A percentile compares a stretch with the other conserved stretches of the same genome.
These are phyloP conservation scores for Cyberlindnera euphorbiae DNA, from an alignment of 805 yeast species.

Conservation along the genomic window DNA sequence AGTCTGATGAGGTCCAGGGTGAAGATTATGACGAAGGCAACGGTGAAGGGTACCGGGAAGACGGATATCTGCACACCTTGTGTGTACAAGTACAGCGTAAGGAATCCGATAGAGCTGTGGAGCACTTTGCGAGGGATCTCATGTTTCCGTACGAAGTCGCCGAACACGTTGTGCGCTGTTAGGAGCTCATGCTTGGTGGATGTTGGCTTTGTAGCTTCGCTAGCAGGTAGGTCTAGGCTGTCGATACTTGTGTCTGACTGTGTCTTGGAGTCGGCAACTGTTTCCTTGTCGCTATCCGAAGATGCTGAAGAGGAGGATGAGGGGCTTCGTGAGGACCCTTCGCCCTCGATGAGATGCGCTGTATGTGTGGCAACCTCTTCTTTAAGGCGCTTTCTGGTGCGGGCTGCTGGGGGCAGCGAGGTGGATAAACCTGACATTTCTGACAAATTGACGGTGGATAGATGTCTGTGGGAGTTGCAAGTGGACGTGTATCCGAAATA, in stretches of 20 bases:
- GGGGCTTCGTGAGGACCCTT: conserved; percentile 10
- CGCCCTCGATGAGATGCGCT: conserved; percentile 2
- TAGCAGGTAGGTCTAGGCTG: no score
- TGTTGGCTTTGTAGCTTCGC: conserved; percentile 15
- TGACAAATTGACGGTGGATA: no score
- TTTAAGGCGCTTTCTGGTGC: conserved; percentile 12
- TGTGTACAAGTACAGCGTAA: conserved; percentile 71
- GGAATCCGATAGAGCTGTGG: conserved; percentile 84
- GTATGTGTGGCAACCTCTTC: conserved; percentile 9
- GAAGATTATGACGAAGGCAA: conserved; percentile 53
- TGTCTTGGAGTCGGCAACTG: not conserved
- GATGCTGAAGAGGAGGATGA: conserved; percentile 6
- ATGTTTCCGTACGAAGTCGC: conserved; percentile 62
- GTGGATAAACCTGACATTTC: conserved; percentile 2
- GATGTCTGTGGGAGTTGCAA: no score
- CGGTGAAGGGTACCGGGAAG: conserved; percentile 55
- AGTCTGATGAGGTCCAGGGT: conserved; percentile 67
- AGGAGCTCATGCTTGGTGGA: conserved; percentile 22
- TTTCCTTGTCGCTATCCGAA: conserved; percentile 10
- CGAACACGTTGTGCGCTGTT: conserved; percentile 40
- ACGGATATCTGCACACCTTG: conserved; percentile 49
- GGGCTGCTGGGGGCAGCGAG: conserved; percentile 12
- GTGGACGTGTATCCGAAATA: no score
- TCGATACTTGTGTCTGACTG: no score
- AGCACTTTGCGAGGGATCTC: conserved; percentile 86